Base-by-base conservation (phyloP, 1,284 basidiomycete species). In the Kalmanozyma brasiliensis region DNA sequence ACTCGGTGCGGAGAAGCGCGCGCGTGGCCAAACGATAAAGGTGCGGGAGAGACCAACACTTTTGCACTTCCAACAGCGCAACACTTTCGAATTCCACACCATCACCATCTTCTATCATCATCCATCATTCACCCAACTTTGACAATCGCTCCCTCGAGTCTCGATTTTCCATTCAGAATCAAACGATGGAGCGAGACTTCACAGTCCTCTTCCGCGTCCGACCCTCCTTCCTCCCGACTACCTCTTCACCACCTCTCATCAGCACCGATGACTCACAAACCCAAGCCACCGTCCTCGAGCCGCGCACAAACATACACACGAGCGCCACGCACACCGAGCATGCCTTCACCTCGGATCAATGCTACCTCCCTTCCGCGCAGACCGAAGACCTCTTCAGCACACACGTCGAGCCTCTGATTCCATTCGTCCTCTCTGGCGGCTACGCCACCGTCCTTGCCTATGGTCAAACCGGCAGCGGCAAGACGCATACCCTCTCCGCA, bases 181-280 rank as follows among this genome's bases (percentile, higher is more conserved):
- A 13, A 35, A 36, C 24, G 16, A 57, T 66, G 63, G 49, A 66
- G 37, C 45, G 51, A n/a, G 63, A 66, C 24, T 60, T 60, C 14
- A 58, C 63, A 5, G 55, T 66, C 23, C n/a, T 66, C 24, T 66
- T 66, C 17, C 56, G 63, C 20, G 23, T 65, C 26, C 62, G 62
- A 17, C 56, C 62, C 20, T 52, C 56, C 14, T 46, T 51, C 33
- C 22, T 23, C 32, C n/a, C 37, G 2, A 1, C 29, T 17, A 3
- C 37, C 4, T 30, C 47, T 2, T 22, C 29, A n/a, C 44, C 37
- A 29, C 36, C 47, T 16, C 23, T 7, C n/a, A 40, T 14, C 34
- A 51, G 4, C 14, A 7, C n/a, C 33, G 20, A 14, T 7, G 2
- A 33, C 22, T 8, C 33, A 16, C 23, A 24, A 0, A 36, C 33